Conservation (phyloP, 306 rosid species). For the Malus sieversii region DNA sequence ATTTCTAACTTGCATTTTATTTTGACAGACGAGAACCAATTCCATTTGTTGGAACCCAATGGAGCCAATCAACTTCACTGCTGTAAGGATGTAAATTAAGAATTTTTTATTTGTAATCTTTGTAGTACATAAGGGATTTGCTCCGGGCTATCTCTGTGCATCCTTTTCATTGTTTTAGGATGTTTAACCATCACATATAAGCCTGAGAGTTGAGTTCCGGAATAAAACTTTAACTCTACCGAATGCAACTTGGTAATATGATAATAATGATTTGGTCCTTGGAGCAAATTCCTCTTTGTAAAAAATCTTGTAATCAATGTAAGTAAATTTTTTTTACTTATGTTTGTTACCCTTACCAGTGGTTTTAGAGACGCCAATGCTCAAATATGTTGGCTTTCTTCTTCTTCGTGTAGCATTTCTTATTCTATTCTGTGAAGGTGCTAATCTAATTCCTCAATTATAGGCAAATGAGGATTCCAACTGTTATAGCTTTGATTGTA, state of each 20-base stretch:
- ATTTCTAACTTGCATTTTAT: slow-evolving; percentile 28
- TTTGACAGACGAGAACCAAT: slow-evolving; percentile 74
- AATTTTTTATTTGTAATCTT: not conserved
- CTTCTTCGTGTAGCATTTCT: not conserved
- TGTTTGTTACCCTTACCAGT: not conserved
- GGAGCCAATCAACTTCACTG: slow-evolving; percentile 93
- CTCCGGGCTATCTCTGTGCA: not conserved
- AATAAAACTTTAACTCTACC: not conserved
- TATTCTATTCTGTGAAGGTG: not conserved
- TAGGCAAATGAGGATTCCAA: slow-evolving; percentile 92
- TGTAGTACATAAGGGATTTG: not conserved
- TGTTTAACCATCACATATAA: slow-evolving; percentile 4
- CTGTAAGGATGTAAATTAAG: slow-evolving; percentile 49
- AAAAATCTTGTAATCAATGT: not conserved
- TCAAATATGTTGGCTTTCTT: not conserved
- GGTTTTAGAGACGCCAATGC: not conserved
- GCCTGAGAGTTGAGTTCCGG: not conserved
- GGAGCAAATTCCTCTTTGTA: not conserved
- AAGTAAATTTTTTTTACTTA: not conserved
- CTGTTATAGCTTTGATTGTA: slow-evolving; percentile 75
- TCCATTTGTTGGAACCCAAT: slow-evolving; percentile 91
- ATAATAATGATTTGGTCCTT: not conserved
- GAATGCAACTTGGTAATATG: not conserved
- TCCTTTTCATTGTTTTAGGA: not conserved
- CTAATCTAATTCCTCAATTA: slow-evolving; percentile 1